These are phyloP conservation scores for Platanthera guangdongensis DNA, from an alignment of 106 monocot genomes.

Conservation along the genomic window DNA sequence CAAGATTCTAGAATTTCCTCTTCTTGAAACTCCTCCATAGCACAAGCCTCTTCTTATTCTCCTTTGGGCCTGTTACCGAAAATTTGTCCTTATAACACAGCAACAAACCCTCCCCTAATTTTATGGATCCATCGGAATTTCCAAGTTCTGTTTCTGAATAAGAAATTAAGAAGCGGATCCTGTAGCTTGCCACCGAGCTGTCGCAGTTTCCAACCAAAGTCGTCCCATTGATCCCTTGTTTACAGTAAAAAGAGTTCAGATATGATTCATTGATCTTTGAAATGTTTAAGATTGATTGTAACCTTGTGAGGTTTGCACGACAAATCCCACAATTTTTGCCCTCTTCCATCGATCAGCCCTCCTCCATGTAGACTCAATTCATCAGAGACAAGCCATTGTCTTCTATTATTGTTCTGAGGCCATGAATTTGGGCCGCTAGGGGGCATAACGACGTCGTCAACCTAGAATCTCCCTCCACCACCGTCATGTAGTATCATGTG, in stretches of 20 bases:
- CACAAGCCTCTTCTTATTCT: too few relatives aligned
- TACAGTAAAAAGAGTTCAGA: background rate
- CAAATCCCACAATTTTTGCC: slow-evolving; percentile 83
- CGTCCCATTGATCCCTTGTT: slow-evolving; percentile 54
- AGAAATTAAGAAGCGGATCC: background rate
- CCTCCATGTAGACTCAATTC: slow-evolving; percentile 46
- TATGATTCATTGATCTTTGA: background rate
- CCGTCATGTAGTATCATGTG: background rate
- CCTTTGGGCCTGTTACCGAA: too few relatives aligned
- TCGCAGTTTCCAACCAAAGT: slow-evolving; percentile 70
- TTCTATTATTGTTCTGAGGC: slow-evolving; percentile 49
- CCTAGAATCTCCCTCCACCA: slow-evolving; percentile 7
- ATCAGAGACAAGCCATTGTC: slow-evolving; percentile 71
- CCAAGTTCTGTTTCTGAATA: too few relatives aligned
- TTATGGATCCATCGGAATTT: too few relatives aligned
- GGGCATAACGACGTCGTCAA: slow-evolving; percentile 64
- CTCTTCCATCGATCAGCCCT: slow-evolving; percentile 70
- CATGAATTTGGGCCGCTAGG: slow-evolving; percentile 78
- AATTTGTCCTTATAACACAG: too few relatives aligned
- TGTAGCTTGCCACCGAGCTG: slow-evolving; percentile 79
- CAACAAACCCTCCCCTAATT: too few relatives aligned
- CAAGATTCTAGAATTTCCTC: too few relatives aligned
- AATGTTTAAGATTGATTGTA: background rate
- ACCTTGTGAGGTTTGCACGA: slow-evolving; percentile 90
- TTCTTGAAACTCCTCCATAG: too few relatives aligned